phyloP scores from a whole-genome alignment of 2,329 filamentous ascomycete species.

The Xylariales sp. region DNA sequence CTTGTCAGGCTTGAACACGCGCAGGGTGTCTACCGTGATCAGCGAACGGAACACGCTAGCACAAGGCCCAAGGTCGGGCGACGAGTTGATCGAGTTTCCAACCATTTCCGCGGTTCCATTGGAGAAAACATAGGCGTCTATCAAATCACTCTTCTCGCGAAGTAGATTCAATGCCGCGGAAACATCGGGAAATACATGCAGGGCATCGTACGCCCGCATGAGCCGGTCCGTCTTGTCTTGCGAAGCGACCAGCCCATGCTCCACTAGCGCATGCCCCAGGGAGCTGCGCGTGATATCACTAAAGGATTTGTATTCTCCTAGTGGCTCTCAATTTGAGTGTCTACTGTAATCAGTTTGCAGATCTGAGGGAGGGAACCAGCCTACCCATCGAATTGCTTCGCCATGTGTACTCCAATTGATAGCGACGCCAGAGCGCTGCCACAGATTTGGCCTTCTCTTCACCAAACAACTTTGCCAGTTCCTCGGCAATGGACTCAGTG shows the following conservation, averaged over 20 bases:
- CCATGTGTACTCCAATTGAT: slow-evolving; percentile 77
- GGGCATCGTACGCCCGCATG: slow-evolving; percentile 60
- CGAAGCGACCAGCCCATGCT: slow-evolving; percentile 43
- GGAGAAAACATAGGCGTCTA: slow-evolving; percentile 62
- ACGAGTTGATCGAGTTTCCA: slow-evolving; percentile 51
- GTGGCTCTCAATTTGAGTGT: slow-evolving; percentile 5
- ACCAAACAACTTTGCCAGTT: slow-evolving; percentile 54
- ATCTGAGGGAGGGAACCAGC: slow-evolving; percentile 11
- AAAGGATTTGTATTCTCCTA: slow-evolving; percentile 61
- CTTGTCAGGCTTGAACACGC: slow-evolving; percentile 61
- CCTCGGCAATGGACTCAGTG: slow-evolving; percentile 61
- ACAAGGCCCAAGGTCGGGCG: slow-evolving; percentile 48
- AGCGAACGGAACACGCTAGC: slow-evolving; percentile 45
- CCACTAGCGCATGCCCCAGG: slow-evolving; percentile 59
- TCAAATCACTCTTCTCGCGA: slow-evolving; percentile 21
- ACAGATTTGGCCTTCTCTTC: slow-evolving; percentile 52
- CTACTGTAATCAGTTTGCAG: not conserved
- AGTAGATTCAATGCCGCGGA: slow-evolving; percentile 45
- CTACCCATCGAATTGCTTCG: slow-evolving; percentile 70
- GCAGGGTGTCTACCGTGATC: slow-evolving; percentile 56
- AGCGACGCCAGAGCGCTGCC: slow-evolving; percentile 59
- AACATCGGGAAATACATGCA: slow-evolving; percentile 63
- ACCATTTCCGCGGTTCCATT: slow-evolving; percentile 67
- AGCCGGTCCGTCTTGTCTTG: slow-evolving; percentile 40
- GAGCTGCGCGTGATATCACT: slow-evolving; percentile 57